phyloP scores from a whole-genome alignment of 2,329 filamentous ascomycete genomes.

The Mariannaea sp. region DNA sequence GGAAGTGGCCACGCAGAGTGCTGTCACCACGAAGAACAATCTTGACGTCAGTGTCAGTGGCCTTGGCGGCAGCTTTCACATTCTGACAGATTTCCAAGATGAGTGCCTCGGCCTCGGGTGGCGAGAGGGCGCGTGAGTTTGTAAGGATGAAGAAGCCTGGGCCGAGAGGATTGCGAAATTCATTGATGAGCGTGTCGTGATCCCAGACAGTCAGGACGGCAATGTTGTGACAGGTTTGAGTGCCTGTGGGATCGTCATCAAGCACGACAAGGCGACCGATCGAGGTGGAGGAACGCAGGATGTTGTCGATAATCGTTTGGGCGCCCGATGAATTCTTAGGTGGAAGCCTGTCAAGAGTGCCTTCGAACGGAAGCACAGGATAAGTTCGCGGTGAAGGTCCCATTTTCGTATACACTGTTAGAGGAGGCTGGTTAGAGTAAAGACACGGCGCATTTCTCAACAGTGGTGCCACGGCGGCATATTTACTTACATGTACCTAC shows the following conservation, averaged over 20 bases:
- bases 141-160: slow-evolving; percentile 67
- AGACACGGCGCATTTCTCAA: too few species aligned
- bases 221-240: slow-evolving; percentile 63
- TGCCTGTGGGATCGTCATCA: slow-evolving; percentile 64
- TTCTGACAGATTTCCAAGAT: slow-evolving; percentile 57
- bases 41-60: slow-evolving; percentile 50
- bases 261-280: slow-evolving; percentile 44
- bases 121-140: slow-evolving; percentile 61
- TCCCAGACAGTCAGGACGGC: slow-evolving; percentile 60
- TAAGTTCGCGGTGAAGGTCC: too few species aligned
- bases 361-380: too few species aligned
- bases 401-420: too few species aligned
- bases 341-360: too few species aligned
- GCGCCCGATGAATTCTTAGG: too few species aligned
- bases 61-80: slow-evolving; percentile 50
- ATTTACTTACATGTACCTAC: too few species aligned
- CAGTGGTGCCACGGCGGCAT: too few species aligned
- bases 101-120: slow-evolving; percentile 51
- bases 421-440: too few species aligned
- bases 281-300: too few species aligned
- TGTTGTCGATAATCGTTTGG: too few species aligned
- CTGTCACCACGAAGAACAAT: slow-evolving; percentile 62
- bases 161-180: slow-evolving; percentile 45
- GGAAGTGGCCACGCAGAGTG: slow-evolving; percentile 61
- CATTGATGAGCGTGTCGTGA: slow-evolving; percentile 46